Base-by-base conservation (phyloP, 129 eudicot species). In the Escallonia rubra region DNA sequence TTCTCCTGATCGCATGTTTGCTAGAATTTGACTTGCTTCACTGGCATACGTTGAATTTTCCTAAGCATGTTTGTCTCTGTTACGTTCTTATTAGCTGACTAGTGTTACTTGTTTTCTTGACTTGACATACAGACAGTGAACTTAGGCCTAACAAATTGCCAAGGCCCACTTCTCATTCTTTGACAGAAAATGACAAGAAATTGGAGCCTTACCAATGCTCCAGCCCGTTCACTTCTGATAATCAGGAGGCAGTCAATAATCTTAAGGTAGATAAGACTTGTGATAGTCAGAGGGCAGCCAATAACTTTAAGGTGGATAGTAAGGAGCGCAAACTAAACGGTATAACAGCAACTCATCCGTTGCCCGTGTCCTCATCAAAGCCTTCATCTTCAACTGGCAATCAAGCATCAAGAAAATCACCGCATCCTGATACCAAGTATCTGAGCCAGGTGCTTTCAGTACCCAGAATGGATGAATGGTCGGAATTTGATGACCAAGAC, bases 341-440 rank as follows among this genome's bases (percentile, higher is more conserved):
- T 75, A 71, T 70, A 56, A 52, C 67, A 10, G 66, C 70, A 56
- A 62, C 83, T 51, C 80, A 63, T 44, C 71, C 77, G 65, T 1
- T 67, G 61, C 70, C 78, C 42, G 40, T 42, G 3, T 68, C 72
- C 39, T 59, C 53, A 59, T 63, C 72, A 69, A 78, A 67, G 52
- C 62, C 73, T 43, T 34, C 67, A 66, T 41, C 67, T 38, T 23
- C 59, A 4, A 57, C 44, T 13, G 46, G 51, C 39, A 66, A 65
- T 10, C 63, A 48, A 16, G 70, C 78, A 45, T 71, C 76, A 41
- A 57, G 56, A 58, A 80, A 66, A 78, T 75, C 88, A 15, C 86
- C 84, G 5, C 95, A 89, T 73, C 96, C 96, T 7, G 96, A 89
- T 70, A 75, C 84, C 61, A 89, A 83, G 74, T 77, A 80, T 72